Conservation (phyloP, 2,329 filamentous ascomycete genomes). For the Dactylellina haptotyla region DNA sequence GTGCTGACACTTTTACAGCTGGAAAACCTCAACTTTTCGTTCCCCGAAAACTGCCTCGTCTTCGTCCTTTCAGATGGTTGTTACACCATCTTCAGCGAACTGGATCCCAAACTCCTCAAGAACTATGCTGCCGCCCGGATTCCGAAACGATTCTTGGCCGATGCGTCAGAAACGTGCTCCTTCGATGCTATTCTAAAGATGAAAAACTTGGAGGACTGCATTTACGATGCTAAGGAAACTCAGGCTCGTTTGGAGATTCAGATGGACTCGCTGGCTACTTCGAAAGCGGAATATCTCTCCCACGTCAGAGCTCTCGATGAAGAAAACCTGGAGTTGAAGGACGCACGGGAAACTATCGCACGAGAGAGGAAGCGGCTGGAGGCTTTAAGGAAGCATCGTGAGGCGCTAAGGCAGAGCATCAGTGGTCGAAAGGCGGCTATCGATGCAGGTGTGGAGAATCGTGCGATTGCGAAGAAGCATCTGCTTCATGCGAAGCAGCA, state of each 20-base stretch:
- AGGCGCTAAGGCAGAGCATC: constrained; percentile 75
- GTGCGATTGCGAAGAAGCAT: constrained; percentile 70
- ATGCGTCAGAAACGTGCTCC: constrained; percentile 65
- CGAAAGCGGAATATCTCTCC: constrained; percentile 29
- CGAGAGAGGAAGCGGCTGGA: constrained; percentile 75
- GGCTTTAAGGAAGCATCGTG: constrained; percentile 70
- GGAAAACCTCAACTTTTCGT: constrained; percentile 69
- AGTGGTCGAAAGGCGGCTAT: constrained; percentile 75
- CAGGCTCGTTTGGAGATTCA: constrained; percentile 70
- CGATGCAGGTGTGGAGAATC: constrained; percentile 69
- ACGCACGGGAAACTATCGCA: constrained; percentile 67
- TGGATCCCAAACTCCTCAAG: constrained; percentile 58
- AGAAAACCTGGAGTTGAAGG: constrained; percentile 59
- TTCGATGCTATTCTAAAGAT: constrained; percentile 74
- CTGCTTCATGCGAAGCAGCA: constrained; percentile 71
- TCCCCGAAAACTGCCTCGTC: constrained; percentile 72
- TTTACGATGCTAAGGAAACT: constrained; percentile 72
- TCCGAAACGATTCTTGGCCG: constrained; percentile 58
- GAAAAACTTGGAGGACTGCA: constrained; percentile 73
- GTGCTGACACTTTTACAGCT: constrained; percentile 60
- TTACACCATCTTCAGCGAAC: constrained; percentile 71
- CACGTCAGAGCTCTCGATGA: constrained; percentile 34
- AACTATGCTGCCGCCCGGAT: constrained; percentile 61
- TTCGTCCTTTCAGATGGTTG: constrained; percentile 74
- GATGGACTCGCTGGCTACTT: constrained; percentile 65